phyloP scores from a whole-genome alignment of 495 filamentous ascomycete genomes.

The Tuber borchii region DNA sequence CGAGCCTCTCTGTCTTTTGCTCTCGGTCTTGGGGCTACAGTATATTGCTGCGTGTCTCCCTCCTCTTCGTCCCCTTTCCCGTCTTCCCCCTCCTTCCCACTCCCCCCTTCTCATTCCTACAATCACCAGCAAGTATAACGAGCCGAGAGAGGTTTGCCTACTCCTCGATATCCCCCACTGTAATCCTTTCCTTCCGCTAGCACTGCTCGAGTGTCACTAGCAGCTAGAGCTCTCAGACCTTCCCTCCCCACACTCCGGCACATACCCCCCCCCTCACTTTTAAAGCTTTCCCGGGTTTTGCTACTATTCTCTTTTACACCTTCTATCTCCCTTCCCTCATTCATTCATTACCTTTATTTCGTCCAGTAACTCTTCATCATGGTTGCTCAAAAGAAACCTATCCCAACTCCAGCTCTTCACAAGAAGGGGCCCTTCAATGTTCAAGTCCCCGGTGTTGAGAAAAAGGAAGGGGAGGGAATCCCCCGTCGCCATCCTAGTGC shows the following conservation, averaged over 20 bases:
- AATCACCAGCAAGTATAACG: neutral
- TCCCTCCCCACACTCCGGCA: constrained; percentile 14
- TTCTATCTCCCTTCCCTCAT: constrained; percentile 14
- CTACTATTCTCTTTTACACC: neutral
- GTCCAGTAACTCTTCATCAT: constrained; percentile 33
- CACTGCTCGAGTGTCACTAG: neutral
- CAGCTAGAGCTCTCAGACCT: constrained; percentile 19
- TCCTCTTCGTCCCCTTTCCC: neutral
- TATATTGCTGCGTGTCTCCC: neutral
- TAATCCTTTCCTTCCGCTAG: neutral
- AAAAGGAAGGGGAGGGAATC: constrained; percentile 80
- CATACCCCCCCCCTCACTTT: constrained; percentile 6
- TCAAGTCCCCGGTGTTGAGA: constrained; percentile 65
- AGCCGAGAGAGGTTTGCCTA: neutral
- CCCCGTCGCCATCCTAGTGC: constrained; percentile 71
- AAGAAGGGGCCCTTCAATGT: constrained; percentile 66
- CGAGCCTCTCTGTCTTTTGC: neutral
- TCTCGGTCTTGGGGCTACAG: neutral
- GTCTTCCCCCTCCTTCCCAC: neutral
- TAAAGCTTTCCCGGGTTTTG: constrained; percentile 2
- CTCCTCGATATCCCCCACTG: neutral
- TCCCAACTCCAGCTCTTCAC: constrained; percentile 59
- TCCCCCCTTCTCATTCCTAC: too few species aligned
- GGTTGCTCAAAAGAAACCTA: constrained; percentile 49
- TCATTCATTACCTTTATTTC: constrained; percentile 7